Percentiles rank a stretch among this genome's conserved stretches.
Evolutionary conservation across 73 alveolate genomes (phyloP).

Genomic region (Stentor coeruleus): DNA sequence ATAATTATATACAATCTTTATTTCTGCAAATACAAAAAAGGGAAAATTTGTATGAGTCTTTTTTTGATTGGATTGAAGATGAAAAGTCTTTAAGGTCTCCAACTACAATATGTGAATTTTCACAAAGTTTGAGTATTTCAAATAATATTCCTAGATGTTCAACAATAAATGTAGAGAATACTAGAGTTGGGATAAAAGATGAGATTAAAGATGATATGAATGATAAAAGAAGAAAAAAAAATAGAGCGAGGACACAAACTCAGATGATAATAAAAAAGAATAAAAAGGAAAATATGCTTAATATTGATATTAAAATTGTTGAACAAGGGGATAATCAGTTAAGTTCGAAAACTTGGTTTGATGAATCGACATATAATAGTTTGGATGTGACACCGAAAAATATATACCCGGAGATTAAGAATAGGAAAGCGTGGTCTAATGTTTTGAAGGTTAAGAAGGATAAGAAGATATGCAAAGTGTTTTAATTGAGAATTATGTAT

Average conservation of each 20-base stretch:
- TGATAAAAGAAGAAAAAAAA: neutral
- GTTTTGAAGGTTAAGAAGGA: too few relatives aligned
- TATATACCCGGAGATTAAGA: neutral
- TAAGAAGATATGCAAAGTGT: too few relatives aligned
- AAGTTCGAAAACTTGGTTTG: neutral
- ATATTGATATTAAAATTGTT: neutral
- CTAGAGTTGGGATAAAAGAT: too few relatives aligned
- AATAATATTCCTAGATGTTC: neutral
- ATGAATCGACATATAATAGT: neutral
- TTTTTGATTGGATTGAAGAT: neutral
- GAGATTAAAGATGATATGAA: too few relatives aligned
- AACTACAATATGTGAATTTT: too few relatives aligned
- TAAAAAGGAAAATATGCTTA: neutral
- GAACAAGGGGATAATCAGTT: too few relatives aligned
- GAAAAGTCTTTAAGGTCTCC: too few relatives aligned
- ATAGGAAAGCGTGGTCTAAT: too few relatives aligned
- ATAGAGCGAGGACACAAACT: neutral
- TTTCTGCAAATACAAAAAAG: neutral
- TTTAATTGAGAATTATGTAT: too few relatives aligned
- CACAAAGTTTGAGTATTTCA: neutral
- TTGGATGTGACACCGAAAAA: neutral
- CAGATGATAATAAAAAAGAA: too few relatives aligned
- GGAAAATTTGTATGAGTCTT: neutral
- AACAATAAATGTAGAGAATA: too few relatives aligned
- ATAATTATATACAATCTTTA: conserved; percentile 24